Evolutionary conservation across 129 eudicot species (phyloP), one percentile per base, ranked within the genome.

Genomic region (Chrysanthemum makinoi): DNA sequence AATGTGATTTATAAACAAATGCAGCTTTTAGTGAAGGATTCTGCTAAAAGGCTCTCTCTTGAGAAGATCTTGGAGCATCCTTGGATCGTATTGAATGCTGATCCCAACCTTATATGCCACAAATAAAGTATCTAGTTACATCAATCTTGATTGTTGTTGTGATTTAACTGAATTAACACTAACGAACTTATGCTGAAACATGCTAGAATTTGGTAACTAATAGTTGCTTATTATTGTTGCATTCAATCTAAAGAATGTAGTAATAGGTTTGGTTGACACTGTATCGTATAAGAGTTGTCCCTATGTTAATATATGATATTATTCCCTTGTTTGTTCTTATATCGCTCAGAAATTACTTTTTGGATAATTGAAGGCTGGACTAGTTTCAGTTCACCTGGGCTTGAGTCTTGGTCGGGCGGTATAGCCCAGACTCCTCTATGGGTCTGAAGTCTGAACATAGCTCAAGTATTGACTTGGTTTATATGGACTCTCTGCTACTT

Each of bases 1-100:
- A 67, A 58, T 30, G 46, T 67, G 15, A 35, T 9, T 52, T 33
- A n/a, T 10, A 6, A 67, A 55, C 44, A 76, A 67, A 18, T 85
- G 92, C 87, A 94, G 98, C 97, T 94, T 83, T 78, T 94, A 15
- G 98, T 94, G 82, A 87, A 86, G 82, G 97, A 89, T 79, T 87
- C 96, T 3, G 81, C 92, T 2, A 87, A 89, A 78, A 80, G 98
- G 85, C 90, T 94, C 54, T 82, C 98, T n/a, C 92, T 94, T 59
- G 82, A 85, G 56, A 86, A 89, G 85, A 94, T 94, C 48, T 55
- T 94, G 79, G 79, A 85, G 80, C 98, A 89, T 76, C 87, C 98
- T 74, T 94, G 98, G 98, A 89, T 94, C 61, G 69, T 84, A 39
- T 68, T 68, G 80, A 89, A 94, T 81, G 97, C 88, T 19, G 82